Evolutionary conservation across 2,329 filamentous ascomycete species (phyloP).

Genomic region (Talaromyces islandicus): DNA sequence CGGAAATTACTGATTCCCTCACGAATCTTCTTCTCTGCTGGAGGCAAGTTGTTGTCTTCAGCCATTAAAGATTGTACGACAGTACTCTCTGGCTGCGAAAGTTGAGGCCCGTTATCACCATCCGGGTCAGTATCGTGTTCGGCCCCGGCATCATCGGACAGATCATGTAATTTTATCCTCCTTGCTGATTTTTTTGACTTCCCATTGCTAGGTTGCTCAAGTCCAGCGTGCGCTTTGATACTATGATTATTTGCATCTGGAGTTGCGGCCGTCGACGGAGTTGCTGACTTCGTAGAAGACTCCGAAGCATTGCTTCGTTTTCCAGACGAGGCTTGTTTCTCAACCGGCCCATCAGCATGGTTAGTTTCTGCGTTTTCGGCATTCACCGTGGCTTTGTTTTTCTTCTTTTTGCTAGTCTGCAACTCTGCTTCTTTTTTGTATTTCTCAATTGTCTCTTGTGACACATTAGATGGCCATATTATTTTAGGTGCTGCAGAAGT

Average conservation of each 20-base stretch:
- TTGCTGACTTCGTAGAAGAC: neutral
- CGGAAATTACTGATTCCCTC: neutral
- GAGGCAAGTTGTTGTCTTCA: neutral
- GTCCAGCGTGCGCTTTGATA: neutral
- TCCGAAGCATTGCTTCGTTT: neutral
- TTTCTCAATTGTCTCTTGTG: constrained; percentile 9
- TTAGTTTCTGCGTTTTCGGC: neutral
- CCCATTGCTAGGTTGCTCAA: neutral
- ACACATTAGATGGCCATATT: constrained; percentile 13
- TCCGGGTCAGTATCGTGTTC: neutral
- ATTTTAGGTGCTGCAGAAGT: neutral
- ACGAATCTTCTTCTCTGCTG: neutral
- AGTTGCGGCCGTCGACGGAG: neutral
- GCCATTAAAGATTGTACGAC: neutral
- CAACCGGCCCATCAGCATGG: neutral
- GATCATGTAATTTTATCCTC: neutral
- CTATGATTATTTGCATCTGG: neutral
- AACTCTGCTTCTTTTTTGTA: constrained; percentile 10
- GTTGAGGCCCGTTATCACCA: neutral
- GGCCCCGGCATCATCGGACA: neutral
- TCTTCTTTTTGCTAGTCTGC: constrained; percentile 4
- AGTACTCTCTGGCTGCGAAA: neutral
- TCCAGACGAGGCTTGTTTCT: neutral
- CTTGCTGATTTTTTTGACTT: neutral
- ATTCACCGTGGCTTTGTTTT: neutral